Evolutionary conservation across 331 rosid species (phyloP), one percentile per base, ranked within the genome.

Genomic region (Malus hybrid): DNA sequence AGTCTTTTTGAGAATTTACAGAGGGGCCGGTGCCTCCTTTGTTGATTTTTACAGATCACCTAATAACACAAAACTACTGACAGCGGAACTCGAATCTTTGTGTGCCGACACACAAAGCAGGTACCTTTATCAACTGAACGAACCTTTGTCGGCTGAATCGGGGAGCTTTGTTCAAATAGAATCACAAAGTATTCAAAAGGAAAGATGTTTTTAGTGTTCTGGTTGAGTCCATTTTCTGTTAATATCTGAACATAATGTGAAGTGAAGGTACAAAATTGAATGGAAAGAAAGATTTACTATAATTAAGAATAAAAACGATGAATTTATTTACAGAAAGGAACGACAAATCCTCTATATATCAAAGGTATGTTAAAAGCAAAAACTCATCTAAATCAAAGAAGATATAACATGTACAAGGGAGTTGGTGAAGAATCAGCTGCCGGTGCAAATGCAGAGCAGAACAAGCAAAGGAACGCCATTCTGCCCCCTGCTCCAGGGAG

Each of bases 391-490:
- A 56, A 39, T 27, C 61, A 69, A 69, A 69, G 73, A 57, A 68
- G 15, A 14, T n/a, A 42, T n/a, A 39, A 11, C 69, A 79, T 73
- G 36, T 67, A 73, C 78, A 20, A 62, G 14, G 66, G 57, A 67
- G 33, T 1, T 18, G 60, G 69, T 13, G 6, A 7, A 0, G 63
- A 10, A n/a, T 65, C 66, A 12, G 50, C 62, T 12, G 10, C 28
- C 73, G 3, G 52, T 32, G 74, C 50, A 54, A 54, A 31, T 62
- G 64, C 75, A 29, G 18, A 48, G 42, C 60, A 16, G 36, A 64
- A 29, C 52, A 76, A 73, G 70, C 10, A 59, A 46, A 34, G 75
- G 74, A 70, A 56, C 50, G 62, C 33, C 75, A 55, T 52, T n/a
- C 14, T 13, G 19, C 2, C 66, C 50, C 60, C 65, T 1, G 55